Percentiles rank a stretch among this genome's conserved stretches.
These are phyloP conservation scores for Articulospora tetracladia DNA, from an alignment of 495 filamentous ascomycete genomes.

Conservation along the genomic window DNA sequence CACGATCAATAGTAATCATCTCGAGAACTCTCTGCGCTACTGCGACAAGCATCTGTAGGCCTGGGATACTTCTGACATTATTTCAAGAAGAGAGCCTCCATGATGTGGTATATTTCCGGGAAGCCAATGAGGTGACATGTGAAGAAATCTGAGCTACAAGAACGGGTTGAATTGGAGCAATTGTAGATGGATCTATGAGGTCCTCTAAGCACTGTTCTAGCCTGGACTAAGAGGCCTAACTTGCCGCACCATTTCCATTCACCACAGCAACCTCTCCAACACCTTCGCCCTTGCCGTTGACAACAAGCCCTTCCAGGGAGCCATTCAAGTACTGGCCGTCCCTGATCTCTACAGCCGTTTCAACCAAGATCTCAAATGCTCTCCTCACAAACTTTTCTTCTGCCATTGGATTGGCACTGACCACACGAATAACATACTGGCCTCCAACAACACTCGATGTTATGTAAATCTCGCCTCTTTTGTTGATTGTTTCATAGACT, in stretches of 20 bases:
- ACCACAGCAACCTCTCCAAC: slow-evolving; percentile 7
- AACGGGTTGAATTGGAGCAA: no score
- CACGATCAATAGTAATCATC: no score
- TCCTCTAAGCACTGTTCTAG: no score
- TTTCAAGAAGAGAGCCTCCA: no score
- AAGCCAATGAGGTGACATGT: no score
- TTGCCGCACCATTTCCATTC: slow-evolving; percentile 1
- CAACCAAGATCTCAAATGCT: slow-evolving; percentile 77
- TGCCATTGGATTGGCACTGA: slow-evolving; percentile 59
- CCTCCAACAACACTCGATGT: slow-evolving; percentile 76
- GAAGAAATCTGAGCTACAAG: no score
- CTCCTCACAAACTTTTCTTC: slow-evolving; percentile 68
- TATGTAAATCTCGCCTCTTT: slow-evolving; percentile 74
- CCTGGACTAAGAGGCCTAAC: no score
- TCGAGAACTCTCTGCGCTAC: no score
- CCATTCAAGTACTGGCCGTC: slow-evolving; percentile 8
- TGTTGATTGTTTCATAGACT: slow-evolving; percentile 75
- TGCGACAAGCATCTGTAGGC: no score
- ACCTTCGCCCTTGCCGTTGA: slow-evolving; percentile 11
- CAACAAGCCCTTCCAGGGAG: slow-evolving; percentile 2
- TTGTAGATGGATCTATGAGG: no score
- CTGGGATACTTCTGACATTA: no score
- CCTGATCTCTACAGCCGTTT: slow-evolving; percentile 56
- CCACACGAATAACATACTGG: slow-evolving; percentile 75
- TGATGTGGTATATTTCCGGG: no score